Evolutionary conservation across 306 rosid species (phyloP).

Genomic region (Rubus idaeus): DNA sequence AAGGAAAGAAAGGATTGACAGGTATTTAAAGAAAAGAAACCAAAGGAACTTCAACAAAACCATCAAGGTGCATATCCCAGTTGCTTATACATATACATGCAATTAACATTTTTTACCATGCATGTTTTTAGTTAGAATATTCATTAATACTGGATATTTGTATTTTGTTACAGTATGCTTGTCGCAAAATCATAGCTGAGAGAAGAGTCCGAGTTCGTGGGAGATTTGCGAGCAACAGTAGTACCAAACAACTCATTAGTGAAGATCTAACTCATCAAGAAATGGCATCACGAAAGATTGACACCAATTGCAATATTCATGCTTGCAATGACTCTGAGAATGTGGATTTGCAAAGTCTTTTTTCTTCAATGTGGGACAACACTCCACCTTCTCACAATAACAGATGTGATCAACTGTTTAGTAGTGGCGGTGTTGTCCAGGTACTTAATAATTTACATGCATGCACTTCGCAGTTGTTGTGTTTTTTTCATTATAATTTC

Average conservation of each 20-base stretch:
- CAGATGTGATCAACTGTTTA: constrained; percentile 23
- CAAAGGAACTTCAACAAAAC: constrained; percentile 92
- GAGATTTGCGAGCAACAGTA: constrained; percentile 79
- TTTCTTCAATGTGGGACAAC: no score
- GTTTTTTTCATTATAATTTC: neutral
- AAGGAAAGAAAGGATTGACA: constrained; percentile 77
- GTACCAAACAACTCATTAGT: constrained; percentile 47
- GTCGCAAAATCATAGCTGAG: constrained; percentile 94
- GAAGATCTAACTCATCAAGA: constrained; percentile 16
- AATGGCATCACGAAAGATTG: constrained; percentile 34
- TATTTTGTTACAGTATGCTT: constrained; percentile 61
- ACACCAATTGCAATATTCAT: constrained; percentile 2
- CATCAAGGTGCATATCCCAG: constrained; percentile 28
- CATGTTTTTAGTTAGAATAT: neutral
- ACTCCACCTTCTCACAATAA: no score
- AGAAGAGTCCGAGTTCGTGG: constrained; percentile 91
- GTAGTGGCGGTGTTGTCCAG: constrained; percentile 46
- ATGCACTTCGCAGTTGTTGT: neutral
- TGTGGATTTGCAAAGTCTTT: no score
- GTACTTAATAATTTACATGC: constrained; percentile 21
- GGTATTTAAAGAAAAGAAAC: constrained; percentile 92
- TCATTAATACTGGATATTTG: neutral
- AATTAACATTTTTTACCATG: neutral
- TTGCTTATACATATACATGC: neutral
- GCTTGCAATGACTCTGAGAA: constrained; percentile 14